Evolutionary conservation across 1,284 basidiomycete species (phyloP).

Genomic region (Pseudozyma thailandica): DNA sequence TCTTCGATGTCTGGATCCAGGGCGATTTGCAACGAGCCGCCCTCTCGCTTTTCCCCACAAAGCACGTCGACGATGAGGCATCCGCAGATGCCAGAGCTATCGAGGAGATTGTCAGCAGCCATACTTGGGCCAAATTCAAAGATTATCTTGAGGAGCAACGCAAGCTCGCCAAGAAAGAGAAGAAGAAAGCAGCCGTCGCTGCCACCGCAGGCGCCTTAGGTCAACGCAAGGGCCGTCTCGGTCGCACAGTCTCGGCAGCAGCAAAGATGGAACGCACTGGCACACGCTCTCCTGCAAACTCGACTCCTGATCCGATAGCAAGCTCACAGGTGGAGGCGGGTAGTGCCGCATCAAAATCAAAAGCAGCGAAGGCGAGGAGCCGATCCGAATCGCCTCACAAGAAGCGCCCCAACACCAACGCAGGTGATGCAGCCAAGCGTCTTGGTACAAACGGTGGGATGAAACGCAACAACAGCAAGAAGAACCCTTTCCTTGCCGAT

Average conservation of each 20-base stretch:
- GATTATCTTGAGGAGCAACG: conserved; percentile 44
- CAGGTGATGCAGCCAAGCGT: conserved; percentile 1
- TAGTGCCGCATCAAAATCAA: conserved; percentile 9
- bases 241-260: conserved; percentile 32
- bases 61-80: conserved; percentile 20
- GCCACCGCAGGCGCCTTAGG: conserved; percentile 8
- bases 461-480: conserved; percentile 36
- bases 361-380: conserved; percentile 26
- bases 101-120: conserved; percentile 28
- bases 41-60: conserved; percentile 51
- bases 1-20: conserved; percentile 90
- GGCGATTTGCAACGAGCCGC: conserved; percentile 80
- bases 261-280: conserved; percentile 40
- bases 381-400: conserved; percentile 37
- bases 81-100: conserved; percentile 17
- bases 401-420: conserved; percentile 15
- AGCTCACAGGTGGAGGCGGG: conserved; percentile 10
- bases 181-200: conserved; percentile 25
- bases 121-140: conserved; percentile 39
- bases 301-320: conserved; percentile 7
- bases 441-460: conserved; percentile 14
- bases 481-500: conserved; percentile 25
- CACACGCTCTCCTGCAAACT: conserved; percentile 2
- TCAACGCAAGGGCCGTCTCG: conserved; percentile 28
- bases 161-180: conserved; percentile 38